Conservation (phyloP, 2,329 filamentous ascomycete species). For the Aspergillus candidus region DNA sequence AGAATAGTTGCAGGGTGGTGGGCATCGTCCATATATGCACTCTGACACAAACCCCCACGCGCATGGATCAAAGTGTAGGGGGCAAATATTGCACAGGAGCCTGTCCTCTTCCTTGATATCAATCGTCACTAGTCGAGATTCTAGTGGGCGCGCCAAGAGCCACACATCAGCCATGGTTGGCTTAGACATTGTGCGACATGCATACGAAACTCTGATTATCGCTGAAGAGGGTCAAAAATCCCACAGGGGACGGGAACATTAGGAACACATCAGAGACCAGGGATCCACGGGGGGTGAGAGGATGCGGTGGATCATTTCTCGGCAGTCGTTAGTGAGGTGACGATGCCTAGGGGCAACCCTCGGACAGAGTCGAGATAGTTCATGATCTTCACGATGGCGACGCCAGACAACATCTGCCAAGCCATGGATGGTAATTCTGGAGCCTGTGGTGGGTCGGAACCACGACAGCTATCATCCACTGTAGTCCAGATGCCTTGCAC, state of each 20-base stretch:
- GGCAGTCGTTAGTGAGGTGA: conserved; percentile 6
- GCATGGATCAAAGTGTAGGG: conserved; percentile 8
- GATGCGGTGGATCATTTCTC: conserved; percentile 7
- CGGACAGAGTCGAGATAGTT: conserved; percentile 2
- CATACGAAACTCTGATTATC: conserved; percentile 6
- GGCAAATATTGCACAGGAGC: not conserved
- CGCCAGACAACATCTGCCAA: conserved; percentile 10
- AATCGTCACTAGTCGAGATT: conserved; percentile 1
- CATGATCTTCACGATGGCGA: conserved; percentile 9
- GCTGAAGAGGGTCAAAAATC: conserved; percentile 3
- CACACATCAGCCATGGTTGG: conserved; percentile 9
- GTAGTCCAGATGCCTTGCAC: too few relatives aligned
- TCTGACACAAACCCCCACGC: not conserved
- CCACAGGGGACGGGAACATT: conserved; percentile 6
- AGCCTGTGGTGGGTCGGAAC: too few relatives aligned
- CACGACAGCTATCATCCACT: too few relatives aligned
- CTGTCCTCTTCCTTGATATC: not conserved
- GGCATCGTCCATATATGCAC: conserved; percentile 4
- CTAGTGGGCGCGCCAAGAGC: not conserved
- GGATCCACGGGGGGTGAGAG: too few relatives aligned
- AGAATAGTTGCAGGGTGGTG: not conserved
- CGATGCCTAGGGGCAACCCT: conserved; percentile 15
- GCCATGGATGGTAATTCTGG: not conserved
- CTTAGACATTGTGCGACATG: conserved; percentile 2
- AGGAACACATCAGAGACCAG: conserved; percentile 12